These are phyloP conservation scores for Cladosporium sp. DNA, from an alignment of 2,329 filamentous ascomycete genomes.

Conservation along the genomic window DNA sequence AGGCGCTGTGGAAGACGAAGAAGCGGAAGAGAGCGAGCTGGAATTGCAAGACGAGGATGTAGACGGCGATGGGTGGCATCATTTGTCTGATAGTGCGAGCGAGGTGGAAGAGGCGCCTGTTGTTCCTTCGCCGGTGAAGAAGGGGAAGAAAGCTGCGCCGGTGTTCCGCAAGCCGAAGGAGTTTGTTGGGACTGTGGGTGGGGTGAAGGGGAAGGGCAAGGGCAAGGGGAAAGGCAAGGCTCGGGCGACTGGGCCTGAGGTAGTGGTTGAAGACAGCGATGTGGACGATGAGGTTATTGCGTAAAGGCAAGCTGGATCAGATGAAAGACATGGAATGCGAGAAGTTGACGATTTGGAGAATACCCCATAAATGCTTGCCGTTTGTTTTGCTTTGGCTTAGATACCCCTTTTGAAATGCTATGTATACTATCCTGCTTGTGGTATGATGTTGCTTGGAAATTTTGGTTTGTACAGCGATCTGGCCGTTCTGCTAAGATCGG, in stretches of 20 bases:
- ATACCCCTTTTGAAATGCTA: slow-evolving; percentile 2
- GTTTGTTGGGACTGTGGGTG: not conserved
- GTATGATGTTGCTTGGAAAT: not conserved
- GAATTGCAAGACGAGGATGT: slow-evolving; percentile 24
- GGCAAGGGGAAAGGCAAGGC: slow-evolving; percentile 5
- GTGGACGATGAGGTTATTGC: slow-evolving; percentile 45
- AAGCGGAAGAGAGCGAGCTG: slow-evolving; percentile 28
- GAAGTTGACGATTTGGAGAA: not conserved
- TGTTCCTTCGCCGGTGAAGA: slow-evolving; percentile 21
- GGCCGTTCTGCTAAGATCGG: not conserved
- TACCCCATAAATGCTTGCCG: too few species aligned
- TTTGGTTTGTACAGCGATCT: not conserved
- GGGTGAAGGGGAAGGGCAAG: not conserved
- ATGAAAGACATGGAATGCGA: too few species aligned
- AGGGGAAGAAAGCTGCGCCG: slow-evolving; percentile 10
- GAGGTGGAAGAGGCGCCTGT: slow-evolving; percentile 31
- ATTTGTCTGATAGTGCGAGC: slow-evolving; percentile 28
- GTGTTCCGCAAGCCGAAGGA: slow-evolving; percentile 13
- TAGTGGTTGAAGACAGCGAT: slow-evolving; percentile 59
- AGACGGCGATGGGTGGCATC: slow-evolving; percentile 37
- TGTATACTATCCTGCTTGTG: not conserved
- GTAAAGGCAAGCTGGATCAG: too few species aligned
- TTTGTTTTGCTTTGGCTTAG: not conserved
- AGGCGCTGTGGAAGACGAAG: slow-evolving; percentile 23
- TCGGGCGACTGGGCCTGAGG: slow-evolving; percentile 23